These are phyloP conservation scores for Exsudoporus frostii DNA, from an alignment of 768 basidiomycete genomes.

Conservation along the genomic window DNA sequence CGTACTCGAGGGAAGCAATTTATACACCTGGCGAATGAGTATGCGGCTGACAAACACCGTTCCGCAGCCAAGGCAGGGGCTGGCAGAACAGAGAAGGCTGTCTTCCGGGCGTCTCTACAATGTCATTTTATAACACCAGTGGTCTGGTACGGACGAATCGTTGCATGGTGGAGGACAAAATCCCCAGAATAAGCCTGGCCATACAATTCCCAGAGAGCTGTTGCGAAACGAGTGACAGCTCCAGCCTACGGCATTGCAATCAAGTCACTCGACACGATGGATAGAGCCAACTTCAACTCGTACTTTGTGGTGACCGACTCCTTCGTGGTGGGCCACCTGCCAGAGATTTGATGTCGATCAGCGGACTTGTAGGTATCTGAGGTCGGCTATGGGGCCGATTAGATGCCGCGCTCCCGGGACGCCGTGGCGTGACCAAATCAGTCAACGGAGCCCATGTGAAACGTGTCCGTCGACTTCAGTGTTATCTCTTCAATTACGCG, in stretches of 20 bases:
- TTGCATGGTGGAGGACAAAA: too few relatives aligned
- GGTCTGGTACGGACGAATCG: neutral
- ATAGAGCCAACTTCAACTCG: too few relatives aligned
- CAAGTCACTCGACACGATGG: neutral
- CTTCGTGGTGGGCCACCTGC: constrained; percentile 35
- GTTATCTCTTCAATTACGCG: too few relatives aligned
- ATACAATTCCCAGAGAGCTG: neutral
- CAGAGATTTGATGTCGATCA: constrained; percentile 37
- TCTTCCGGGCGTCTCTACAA: neutral
- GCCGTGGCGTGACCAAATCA: too few relatives aligned
- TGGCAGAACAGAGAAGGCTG: neutral
- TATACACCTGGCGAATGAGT: constrained; percentile 4
- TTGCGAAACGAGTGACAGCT: neutral
- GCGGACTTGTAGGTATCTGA: constrained; percentile 36
- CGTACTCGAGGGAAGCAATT: neutral
- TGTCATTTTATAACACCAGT: neutral
- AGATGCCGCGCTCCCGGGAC: too few relatives aligned
- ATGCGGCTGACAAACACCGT: constrained; percentile 15
- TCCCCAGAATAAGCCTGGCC: too few relatives aligned
- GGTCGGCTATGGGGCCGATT: neutral
- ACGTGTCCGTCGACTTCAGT: too few relatives aligned
- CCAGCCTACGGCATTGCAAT: too few relatives aligned
- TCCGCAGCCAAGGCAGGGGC: constrained; percentile 4
- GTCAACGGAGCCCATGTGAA: too few relatives aligned
- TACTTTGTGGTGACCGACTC: neutral